Percentiles rank a stretch among this genome's conserved stretches.
phyloP scores from a whole-genome alignment of 1,139 yeast genomes.

The Blastobotrys capitulatus region DNA sequence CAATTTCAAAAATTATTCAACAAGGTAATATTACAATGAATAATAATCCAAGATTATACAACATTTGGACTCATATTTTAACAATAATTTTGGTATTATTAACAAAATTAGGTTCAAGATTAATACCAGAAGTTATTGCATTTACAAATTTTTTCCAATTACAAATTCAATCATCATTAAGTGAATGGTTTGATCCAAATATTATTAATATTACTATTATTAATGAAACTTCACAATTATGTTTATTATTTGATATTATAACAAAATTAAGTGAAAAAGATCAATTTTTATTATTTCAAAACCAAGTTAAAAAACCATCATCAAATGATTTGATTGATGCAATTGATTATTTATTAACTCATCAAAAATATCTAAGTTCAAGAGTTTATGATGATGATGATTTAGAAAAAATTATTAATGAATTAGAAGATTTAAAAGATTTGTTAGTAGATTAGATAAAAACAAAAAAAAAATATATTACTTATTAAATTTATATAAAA shows the following conservation, averaged over 20 bases:
- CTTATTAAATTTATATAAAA: background rate
- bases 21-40: conserved; percentile 54
- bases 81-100: conserved; percentile 60
- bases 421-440: conserved; percentile 24
- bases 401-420: conserved; percentile 21
- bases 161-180: conserved; percentile 58
- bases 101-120: conserved; percentile 55
- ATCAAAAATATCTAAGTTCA: conserved; percentile 76
- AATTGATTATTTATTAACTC: conserved; percentile 67
- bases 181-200: conserved; percentile 61
- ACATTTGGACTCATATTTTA: conserved; percentile 72
- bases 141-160: conserved; percentile 59
- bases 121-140: conserved; percentile 60
- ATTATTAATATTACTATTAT: conserved; percentile 46
- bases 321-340: conserved; percentile 46
- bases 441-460: conserved; percentile 12
- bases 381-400: conserved; percentile 44
- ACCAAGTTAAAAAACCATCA: conserved; percentile 9
- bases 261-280: conserved; percentile 35
- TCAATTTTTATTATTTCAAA: conserved; percentile 21
- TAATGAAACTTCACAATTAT: conserved; percentile 76
- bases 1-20: conserved; percentile 62
- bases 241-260: conserved; percentile 58
- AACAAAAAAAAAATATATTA: background rate
- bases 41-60: conserved; percentile 52